Base-by-base conservation (phyloP, 768 basidiomycete genomes). In the Auriscalpium microsporum region DNA sequence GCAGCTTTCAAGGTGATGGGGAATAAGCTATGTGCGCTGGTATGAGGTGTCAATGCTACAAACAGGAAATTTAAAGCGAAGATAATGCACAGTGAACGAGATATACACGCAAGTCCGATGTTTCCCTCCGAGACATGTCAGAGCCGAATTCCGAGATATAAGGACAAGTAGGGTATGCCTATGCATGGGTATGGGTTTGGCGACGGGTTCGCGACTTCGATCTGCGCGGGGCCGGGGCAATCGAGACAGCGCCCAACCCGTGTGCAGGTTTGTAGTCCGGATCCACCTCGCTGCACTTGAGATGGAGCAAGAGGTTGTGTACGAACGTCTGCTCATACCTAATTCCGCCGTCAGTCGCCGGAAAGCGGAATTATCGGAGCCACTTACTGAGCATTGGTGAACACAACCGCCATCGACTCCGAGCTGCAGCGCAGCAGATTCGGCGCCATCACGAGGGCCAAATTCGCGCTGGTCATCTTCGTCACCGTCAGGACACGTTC, bases 281-380 rank as follows among this genome's bases (percentile, higher is more conserved):
- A 67, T 95, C 93, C n/a, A 88, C 72, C 58, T 82, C 82, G 53
- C 75, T 72, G 62, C 89, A 89, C 59, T 81, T 83, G 57, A 94
- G 83, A 67, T 94, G 81, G 21, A 90, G 71, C 9, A 95, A 73
- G 34, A 96, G 75, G 65, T 93, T 86, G 60, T 90, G 84, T 1
- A 95, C 87, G 63, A 95, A 94, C 52, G 83, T 79, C 64, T 94
- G 88, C 65, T 96, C 93, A 64, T 86, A 94, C 67, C 89, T 89
- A 55, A 23, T 33, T 10, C 45, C 28, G n/a, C 19, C 51, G 56
- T 56, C 17, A 52, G 45, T 49, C 47, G 23, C 36, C 23, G 45
- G 34, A 54, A 16, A 9, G 50, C 21, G 55, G 38, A 9, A 34
- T n/a, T n/a, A 52, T 53, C 10, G 17, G 36, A 21, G 6, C 3